Base-by-base conservation (phyloP, 305 asterid genomes). In the Solanum hybrid region DNA sequence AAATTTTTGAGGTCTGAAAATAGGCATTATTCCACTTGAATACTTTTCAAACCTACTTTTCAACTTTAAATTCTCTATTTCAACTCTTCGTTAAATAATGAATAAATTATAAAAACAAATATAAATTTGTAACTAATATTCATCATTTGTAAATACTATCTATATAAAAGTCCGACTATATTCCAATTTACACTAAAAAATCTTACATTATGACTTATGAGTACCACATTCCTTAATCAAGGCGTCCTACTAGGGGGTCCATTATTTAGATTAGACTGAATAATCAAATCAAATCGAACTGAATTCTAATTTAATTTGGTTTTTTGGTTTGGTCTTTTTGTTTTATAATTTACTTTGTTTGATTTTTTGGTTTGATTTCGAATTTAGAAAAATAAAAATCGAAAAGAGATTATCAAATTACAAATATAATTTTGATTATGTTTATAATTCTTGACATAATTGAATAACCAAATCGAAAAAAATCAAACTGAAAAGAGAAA, bases 301-400 rank as follows among this genome's bases (percentile, higher is more conserved):
- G 1, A 40, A 12, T 11, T 42, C 0, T 42, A 42, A 42, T 42
- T 42, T 42, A 0, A 4, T 42, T 42, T 42, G 0, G 0, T 12
- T 42, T 40, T 40, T 42, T 1, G 17, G 1, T 42, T 42, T 42
- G 56, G 2, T 42, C 6, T 42, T 42, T 42, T 42, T 42, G 6
- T 42, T 42, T 42, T 42, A 42, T 12, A 42, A 42, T 12, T 42
- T 42, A 42, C 6, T 12, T 42, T 42, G 17, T 42, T 42, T 42
- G 17, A 12, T 42, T 4, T 42, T 42, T 40, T 40, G 5, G 0
- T 40, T 40, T 40, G 15, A 0, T 40, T 40, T 40, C 2, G 2
- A 0, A 40, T 40, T 40, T 40, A 11, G 0, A 11, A 40, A 40
- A 40, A 40, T 40, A 40, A 3, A 11, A 3, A 11, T 11, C 5